Evolutionary conservation across 306 rosid genomes (phyloP), one percentile per base, ranked within the genome.

Genomic region (Pueraria montana): DNA sequence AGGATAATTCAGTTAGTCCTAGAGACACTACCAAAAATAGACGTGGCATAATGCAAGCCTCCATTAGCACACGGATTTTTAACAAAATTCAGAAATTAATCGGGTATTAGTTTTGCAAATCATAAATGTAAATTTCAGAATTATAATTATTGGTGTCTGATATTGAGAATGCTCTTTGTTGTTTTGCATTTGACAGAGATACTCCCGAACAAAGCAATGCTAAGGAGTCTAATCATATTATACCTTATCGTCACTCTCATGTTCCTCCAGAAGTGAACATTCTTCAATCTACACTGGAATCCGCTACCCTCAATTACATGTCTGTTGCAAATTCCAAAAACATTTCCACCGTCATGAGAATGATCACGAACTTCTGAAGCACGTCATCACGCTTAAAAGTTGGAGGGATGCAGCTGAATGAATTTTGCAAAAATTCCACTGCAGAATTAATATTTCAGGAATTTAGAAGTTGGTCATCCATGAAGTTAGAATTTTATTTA

Each of bases 1-100:
- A 90, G 92, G 89, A 83, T 21, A 82, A 84, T 50, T 30, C 77
- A 18, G 71, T 21, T 24, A 56, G 77, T 72, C 85, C 82, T 2
- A 79, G 62, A 52, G 90, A 84, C 38, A 58, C 36, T 11, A 4
- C 70, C 21, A 78, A 48, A 53, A 84, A 23, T 36, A 75, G 43
- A 23, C 2, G 21, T 45, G 74, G 84, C 61, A 49, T 36, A 32
- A 64, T 64, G 58, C 59, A 84, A 59, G 32, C 78, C 78, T 48
- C 78, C 26, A 69, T 78, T 0, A 88, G 82, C 48, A 13, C 43
- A 38, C 26, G 17, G 45, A 48, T 50, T 62, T 18, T 24, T 27
- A 77, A 66, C 64, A 80, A 45, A 52, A 24, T 53, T 49, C 76
- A 58, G 72, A 24, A 64, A 42, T 58, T 71, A 53, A 42, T 77